Evolutionary conservation across 257 asterid species (phyloP).

Genomic region (Oldenlandia corymbosa): DNA sequence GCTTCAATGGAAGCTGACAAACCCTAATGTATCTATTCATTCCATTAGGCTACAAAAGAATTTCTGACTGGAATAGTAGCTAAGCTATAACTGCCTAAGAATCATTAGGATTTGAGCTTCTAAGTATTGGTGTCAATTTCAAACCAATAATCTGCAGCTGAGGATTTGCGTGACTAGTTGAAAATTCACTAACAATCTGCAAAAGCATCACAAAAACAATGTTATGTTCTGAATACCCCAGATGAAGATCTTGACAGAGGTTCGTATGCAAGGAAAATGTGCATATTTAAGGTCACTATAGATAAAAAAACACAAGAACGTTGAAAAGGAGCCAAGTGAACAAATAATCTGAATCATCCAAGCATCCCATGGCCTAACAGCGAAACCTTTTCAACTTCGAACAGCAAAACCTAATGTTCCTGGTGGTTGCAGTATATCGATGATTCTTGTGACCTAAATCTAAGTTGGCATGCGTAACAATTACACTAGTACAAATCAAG

Average conservation of each 20-base stretch:
- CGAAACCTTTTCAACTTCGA: background rate
- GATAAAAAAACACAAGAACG: background rate
- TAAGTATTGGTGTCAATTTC: constrained; percentile 28
- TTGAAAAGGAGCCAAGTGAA: too few species aligned
- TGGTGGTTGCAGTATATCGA: background rate
- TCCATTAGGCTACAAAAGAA: too few species aligned
- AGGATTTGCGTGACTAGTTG: constrained; percentile 55
- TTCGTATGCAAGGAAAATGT: background rate
- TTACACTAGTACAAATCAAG: background rate
- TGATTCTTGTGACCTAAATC: too few species aligned
- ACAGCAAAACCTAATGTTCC: background rate
- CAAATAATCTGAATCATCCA: too few species aligned
- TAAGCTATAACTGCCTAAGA: constrained; percentile 36
- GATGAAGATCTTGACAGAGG: background rate
- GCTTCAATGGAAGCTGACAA: too few species aligned
- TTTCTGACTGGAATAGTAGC: too few species aligned
- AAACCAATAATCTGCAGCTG: constrained; percentile 49
- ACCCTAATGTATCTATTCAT: too few species aligned
- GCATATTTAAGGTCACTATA: background rate
- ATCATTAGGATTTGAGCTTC: constrained; percentile 32
- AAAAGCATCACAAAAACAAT: constrained; percentile 11
- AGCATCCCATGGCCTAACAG: background rate
- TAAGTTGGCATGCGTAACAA: background rate
- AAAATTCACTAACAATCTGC: constrained; percentile 59
- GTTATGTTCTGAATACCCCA: background rate